Base-by-base conservation (phyloP, 306 rosid genomes). In the Erythrophleum fordii region DNA sequence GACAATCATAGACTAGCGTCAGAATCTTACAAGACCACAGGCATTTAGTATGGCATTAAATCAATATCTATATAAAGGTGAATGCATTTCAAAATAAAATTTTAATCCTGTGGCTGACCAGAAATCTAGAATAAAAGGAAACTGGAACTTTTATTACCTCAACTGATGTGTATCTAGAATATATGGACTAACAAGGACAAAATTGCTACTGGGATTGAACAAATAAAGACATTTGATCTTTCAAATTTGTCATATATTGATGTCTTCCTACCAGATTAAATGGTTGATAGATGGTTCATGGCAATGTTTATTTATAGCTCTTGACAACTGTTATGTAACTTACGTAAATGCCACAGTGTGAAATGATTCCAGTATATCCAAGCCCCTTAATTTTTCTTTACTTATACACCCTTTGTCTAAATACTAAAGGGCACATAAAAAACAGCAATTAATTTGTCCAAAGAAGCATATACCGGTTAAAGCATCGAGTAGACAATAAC, bases 211-310 rank as follows among this genome's bases (percentile, higher is more conserved):
- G 39, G 20, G 56, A 26, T 23, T 13, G 20, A 44, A 23, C 22
- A 69, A 59, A n/a, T 41, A 29, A 60, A 76, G 37, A n/a, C 48
- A 59, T 26, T 16, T 45, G 44, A 29, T 11, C 59, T 18, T 18
- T 41, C 14, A 66, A 52, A 78, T 16, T 53, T 78, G n/a, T 53
- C 75, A 69, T 29, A 1, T 11, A 39, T 53, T 53, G 82, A 78
- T 69, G 37, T 7, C 34, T 64, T 61, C 18, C 14, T 11, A 28
- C 5, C 44, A 77, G 66, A 37, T 77, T 37, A 51, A 34, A 48
- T 11, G 29, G 42, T 25, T 35, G 67, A 37, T 23, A 25, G 34
- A 77, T 5, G 17, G 69, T 11, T 18, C 48, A 5, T 28, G 75
- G n/a, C 31, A 44, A 45, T 75, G 37, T 64, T 65, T 39, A 29